These are phyloP conservation scores for Penicillium fuscoglaucum DNA, from an alignment of 2,329 filamentous ascomycete species.

Conservation along the genomic window DNA sequence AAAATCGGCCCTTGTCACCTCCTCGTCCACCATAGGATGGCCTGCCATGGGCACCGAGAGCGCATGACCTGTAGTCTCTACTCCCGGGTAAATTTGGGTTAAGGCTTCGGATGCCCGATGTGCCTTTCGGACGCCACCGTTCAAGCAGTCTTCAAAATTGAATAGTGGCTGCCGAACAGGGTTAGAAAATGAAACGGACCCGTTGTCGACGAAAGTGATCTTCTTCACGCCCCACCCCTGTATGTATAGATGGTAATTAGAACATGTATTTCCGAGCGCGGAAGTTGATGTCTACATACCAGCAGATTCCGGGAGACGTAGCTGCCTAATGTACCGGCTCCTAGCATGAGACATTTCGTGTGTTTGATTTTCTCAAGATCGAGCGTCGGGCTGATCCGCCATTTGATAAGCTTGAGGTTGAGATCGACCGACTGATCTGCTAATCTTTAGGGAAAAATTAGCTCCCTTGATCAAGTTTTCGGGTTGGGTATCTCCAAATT, in stretches of 20 bases:
- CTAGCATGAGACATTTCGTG: constrained; percentile 85
- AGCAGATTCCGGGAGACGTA: constrained; percentile 91
- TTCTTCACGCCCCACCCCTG: constrained; percentile 89
- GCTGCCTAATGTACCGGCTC: constrained; percentile 87
- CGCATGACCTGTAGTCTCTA: constrained; percentile 75
- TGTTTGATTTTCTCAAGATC: constrained; percentile 86
- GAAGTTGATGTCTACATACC: constrained; percentile 35
- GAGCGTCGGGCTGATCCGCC: constrained; percentile 87
- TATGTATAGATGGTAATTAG: constrained; percentile 20
- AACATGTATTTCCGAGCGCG: background rate
- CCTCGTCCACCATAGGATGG: constrained; percentile 76
- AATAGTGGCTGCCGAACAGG: constrained; percentile 94
- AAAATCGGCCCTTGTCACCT: constrained; percentile 70
- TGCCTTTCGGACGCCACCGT: constrained; percentile 83
- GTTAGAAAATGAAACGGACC: constrained; percentile 90
- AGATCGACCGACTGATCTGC: constrained; percentile 94
- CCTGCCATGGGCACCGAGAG: constrained; percentile 94
- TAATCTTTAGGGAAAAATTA: constrained; percentile 47
- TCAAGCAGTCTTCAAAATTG: constrained; percentile 81
- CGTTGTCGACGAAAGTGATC: constrained; percentile 95
- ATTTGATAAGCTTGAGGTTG: constrained; percentile 98
- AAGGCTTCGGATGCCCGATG: constrained; percentile 75
- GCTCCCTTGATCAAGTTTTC: background rate
- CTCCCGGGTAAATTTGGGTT: constrained; percentile 84
- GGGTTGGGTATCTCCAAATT: background rate